Evolutionary conservation across 2,329 filamentous ascomycete genomes (phyloP).

Genomic region (Coleophoma crateriformis): DNA sequence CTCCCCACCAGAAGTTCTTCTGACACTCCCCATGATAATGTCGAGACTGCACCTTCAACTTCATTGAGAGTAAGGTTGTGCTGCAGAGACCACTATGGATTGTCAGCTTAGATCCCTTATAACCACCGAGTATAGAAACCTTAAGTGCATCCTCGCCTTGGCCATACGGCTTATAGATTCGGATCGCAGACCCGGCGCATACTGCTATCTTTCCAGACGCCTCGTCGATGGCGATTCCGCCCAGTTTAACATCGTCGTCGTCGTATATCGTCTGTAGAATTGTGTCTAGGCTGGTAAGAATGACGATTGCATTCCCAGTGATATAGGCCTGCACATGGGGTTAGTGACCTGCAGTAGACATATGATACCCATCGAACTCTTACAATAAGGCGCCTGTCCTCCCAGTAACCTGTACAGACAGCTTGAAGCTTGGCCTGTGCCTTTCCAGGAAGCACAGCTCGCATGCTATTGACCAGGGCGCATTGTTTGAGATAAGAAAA

Average conservation of each 20-base stretch:
- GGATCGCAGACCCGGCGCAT: conserved; percentile 60
- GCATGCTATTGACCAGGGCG: conserved; percentile 48
- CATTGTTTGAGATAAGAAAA: conserved; percentile 8
- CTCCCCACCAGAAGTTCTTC: conserved; percentile 82
- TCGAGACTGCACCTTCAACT: conserved; percentile 38
- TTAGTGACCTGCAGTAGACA: conserved; percentile 5
- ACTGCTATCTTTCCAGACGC: conserved; percentile 78
- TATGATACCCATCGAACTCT: conserved; percentile 23
- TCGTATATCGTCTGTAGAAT: conserved; percentile 90
- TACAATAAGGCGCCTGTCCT: conserved; percentile 67
- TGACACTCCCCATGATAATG: conserved; percentile 80
- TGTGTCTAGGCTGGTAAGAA: conserved; percentile 68
- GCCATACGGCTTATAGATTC: conserved; percentile 73
- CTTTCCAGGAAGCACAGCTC: conserved; percentile 73
- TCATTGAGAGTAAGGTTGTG: conserved; percentile 46
- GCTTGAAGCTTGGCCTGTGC: conserved; percentile 74
- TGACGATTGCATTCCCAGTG: conserved; percentile 79
- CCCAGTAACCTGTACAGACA: conserved; percentile 69
- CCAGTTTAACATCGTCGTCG: conserved; percentile 58
- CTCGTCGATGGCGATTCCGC: conserved; percentile 78
- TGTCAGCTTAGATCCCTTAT: conserved; percentile 13
- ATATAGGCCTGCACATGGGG: conserved; percentile 65
- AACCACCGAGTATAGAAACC: conserved; percentile 40
- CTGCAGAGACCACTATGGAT: conserved; percentile 56
- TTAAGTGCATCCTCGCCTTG: conserved; percentile 67